Percentiles rank a stretch among this genome's conserved stretches.
These are phyloP conservation scores for Porphyrellus cyaneotinctus DNA, from an alignment of 768 basidiomycete species.

Conservation along the genomic window DNA sequence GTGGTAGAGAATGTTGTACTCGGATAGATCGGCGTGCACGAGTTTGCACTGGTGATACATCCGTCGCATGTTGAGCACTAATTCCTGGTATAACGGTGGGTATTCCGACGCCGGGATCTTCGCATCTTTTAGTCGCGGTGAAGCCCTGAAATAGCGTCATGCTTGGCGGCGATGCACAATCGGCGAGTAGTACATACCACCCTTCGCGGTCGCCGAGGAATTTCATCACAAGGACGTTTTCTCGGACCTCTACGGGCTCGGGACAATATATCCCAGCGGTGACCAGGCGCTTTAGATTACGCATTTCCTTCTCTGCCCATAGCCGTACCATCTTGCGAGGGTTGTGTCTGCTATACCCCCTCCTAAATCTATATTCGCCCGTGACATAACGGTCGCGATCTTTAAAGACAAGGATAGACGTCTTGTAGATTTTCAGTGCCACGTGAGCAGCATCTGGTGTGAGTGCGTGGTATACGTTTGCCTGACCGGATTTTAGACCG, in stretches of 20 bases:
- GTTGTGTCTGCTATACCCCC: constrained; percentile 84
- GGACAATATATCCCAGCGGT: constrained; percentile 85
- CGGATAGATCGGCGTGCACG: constrained; percentile 96
- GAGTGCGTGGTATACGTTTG: constrained; percentile 94
- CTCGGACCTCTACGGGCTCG: constrained; percentile 86
- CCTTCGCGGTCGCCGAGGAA: constrained; percentile 82
- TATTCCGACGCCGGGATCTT: constrained; percentile 48
- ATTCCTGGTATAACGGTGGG: constrained; percentile 66
- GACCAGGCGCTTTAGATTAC: constrained; percentile 82
- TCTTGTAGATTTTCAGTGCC: constrained; percentile 97
- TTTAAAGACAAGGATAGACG: constrained; percentile 95
- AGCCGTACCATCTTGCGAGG: constrained; percentile 98
- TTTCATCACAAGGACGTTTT: constrained; percentile 95
- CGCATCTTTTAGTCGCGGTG: constrained; percentile 92
- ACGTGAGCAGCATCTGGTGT: constrained; percentile 54
- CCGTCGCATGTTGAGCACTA: constrained; percentile 72
- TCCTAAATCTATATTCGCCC: constrained; percentile 92
- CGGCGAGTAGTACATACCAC: constrained; percentile 51
- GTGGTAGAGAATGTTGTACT: constrained; percentile 96
- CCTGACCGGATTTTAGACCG: constrained; percentile 44
- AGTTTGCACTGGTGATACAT: constrained; percentile 91
- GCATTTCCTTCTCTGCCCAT: constrained; percentile 99
- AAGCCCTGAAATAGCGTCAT: constrained; percentile 55
- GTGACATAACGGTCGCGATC: constrained; percentile 96
- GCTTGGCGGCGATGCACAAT: background rate